These are phyloP conservation scores for Diaporthe australafricana DNA, from an alignment of 2,329 filamentous ascomycete genomes.

Conservation along the genomic window DNA sequence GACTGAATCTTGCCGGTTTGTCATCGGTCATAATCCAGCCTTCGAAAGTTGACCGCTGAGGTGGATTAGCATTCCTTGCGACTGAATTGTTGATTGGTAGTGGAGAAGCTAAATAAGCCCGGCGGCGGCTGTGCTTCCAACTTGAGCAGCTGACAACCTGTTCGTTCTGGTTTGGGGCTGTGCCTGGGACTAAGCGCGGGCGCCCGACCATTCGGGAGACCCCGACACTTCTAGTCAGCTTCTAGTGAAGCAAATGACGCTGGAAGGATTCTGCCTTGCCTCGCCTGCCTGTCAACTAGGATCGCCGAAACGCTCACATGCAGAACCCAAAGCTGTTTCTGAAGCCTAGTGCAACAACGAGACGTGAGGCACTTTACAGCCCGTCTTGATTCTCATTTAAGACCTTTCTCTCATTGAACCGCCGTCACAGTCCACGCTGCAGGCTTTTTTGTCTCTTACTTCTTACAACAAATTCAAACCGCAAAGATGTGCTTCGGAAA, in stretches of 20 bases:
- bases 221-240: background rate
- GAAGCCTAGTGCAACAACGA: background rate
- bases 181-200: background rate
- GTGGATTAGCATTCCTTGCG: background rate
- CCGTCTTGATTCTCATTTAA: background rate
- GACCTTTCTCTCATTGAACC: no score
- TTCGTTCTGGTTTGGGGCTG: background rate
- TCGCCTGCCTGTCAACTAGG: background rate
- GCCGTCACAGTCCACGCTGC: no score
- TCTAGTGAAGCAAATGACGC: background rate
- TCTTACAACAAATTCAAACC: background rate
- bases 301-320: background rate
- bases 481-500: constrained; percentile 28
- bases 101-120: background rate
- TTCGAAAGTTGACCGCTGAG: no score
- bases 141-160: constrained; percentile 1
- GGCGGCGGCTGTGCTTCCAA: constrained; percentile 20
- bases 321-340: background rate
- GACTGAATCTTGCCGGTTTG: background rate
- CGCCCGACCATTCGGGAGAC: background rate
- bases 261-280: background rate
- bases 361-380: background rate
- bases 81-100: background rate
- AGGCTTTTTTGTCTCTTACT: background rate
- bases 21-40: background rate